A percentile compares a stretch with the other conserved stretches of the same genome.
phyloP scores from a whole-genome alignment of 495 filamentous ascomycete species.

The Penicillium coffeae region DNA sequence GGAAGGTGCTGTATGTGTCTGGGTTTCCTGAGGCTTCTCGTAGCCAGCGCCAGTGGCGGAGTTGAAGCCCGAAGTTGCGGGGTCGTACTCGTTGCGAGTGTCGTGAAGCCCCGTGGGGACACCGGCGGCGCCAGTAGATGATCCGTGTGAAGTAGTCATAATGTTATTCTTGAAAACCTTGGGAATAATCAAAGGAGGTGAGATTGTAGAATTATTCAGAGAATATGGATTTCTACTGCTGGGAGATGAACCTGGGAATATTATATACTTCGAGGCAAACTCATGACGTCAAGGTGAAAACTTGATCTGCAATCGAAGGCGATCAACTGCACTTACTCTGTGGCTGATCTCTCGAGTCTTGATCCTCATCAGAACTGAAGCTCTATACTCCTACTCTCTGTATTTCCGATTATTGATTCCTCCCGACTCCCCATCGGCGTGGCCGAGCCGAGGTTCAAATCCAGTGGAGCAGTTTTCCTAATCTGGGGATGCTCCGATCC shows the following conservation, averaged over 20 bases:
- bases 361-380: too few relatives aligned
- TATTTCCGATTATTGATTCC: neutral
- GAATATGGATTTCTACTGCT: too few relatives aligned
- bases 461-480: conserved; percentile 26
- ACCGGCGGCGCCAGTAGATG: conserved; percentile 31
- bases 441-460: conserved; percentile 21
- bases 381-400: too few relatives aligned
- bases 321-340: too few relatives aligned
- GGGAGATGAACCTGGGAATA: too few relatives aligned
- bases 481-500: conserved; percentile 24
- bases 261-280: too few relatives aligned
- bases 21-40: neutral
- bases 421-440: conserved; percentile 1
- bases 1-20: neutral
- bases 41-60: conserved; percentile 29
- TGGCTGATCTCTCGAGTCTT: too few relatives aligned
- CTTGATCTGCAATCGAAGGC: too few relatives aligned
- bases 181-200: too few relatives aligned
- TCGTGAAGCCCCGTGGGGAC: conserved; percentile 15
- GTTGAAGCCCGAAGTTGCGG: conserved; percentile 20
- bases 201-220: too few relatives aligned
- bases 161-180: too few relatives aligned
- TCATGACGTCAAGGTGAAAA: conserved; percentile 22
- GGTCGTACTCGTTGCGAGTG: conserved; percentile 20
- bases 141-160: conserved; percentile 11